phyloP scores from a whole-genome alignment of 495 filamentous ascomycete genomes.

The Elaphomyces granulatus region DNA sequence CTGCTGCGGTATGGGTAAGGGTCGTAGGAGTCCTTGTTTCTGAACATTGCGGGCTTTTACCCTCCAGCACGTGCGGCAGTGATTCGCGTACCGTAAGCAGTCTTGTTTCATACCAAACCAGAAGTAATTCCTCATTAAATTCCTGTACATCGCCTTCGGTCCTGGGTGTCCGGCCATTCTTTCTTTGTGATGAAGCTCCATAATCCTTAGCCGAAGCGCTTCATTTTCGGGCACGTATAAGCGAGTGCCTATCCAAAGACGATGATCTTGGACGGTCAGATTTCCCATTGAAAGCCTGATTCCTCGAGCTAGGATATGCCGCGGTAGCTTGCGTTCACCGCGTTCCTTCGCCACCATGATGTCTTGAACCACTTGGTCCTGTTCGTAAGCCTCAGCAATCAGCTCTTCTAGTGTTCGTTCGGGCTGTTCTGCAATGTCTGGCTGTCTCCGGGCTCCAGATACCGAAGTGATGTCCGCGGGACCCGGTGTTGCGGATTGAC shows the following conservation, averaged over 20 bases:
- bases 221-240: neutral
- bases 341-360: neutral
- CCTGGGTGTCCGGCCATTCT: neutral
- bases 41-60: neutral
- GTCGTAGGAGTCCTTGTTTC: neutral
- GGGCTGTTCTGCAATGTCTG: too few species aligned
- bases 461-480: neutral
- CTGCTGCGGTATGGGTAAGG: neutral
- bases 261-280: neutral
- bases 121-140: neutral
- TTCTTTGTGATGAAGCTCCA: neutral
- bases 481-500: neutral
- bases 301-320: too few species aligned
- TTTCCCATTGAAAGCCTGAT: neutral
- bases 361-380: neutral
- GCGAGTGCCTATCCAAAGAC: neutral
- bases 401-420: neutral
- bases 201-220: neutral
- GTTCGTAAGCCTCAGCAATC: neutral
- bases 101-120: neutral
- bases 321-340: too few species aligned
- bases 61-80: neutral
- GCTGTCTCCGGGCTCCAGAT: too few species aligned
- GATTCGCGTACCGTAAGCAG: neutral
- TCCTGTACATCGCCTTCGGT: neutral